Conservation (phyloP, 2,329 filamentous ascomycete genomes). For the Rutstroemia sp. region DNA sequence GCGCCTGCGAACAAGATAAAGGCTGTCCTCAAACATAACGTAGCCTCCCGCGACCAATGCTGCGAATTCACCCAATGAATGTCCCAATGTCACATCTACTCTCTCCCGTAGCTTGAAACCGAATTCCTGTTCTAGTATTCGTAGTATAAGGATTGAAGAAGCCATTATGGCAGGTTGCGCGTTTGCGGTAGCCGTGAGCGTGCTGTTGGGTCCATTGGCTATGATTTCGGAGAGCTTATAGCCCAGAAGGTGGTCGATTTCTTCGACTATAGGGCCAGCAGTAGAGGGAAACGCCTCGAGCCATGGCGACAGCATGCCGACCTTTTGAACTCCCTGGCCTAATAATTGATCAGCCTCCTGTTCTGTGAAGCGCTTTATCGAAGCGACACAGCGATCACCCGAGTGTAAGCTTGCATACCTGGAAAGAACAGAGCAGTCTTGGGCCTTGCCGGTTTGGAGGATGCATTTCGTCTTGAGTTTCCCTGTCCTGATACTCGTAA, state of each 20-base stretch:
- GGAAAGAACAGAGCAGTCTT: constrained; percentile 33
- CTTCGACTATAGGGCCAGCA: constrained; percentile 67
- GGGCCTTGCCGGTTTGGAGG: constrained; percentile 20
- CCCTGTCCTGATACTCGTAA: background rate
- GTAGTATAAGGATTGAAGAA: constrained; percentile 81
- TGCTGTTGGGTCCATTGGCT: constrained; percentile 67
- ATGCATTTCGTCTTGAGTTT: constrained; percentile 21
- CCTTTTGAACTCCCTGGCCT: constrained; percentile 85
- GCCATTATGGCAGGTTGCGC: constrained; percentile 96
- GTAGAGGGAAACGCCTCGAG: constrained; percentile 77
- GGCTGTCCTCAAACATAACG: constrained; percentile 67
- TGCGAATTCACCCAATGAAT: constrained; percentile 89
- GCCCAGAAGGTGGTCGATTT: constrained; percentile 73
- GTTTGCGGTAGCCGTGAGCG: constrained; percentile 75
- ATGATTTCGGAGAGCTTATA: constrained; percentile 73
- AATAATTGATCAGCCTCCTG: constrained; percentile 7
- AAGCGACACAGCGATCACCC: background rate
- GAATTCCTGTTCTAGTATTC: constrained; percentile 80
- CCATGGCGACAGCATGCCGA: constrained; percentile 84
- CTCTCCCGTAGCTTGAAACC: constrained; percentile 63
- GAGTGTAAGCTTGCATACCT: constrained; percentile 22
- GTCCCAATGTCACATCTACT: constrained; percentile 78
- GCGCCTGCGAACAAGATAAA: constrained; percentile 68
- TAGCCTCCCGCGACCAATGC: constrained; percentile 81
- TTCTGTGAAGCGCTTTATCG: background rate